Percentiles rank a stretch among this genome's conserved stretches.
Evolutionary conservation across 208 protist genomes (phyloP).

Genomic region (Angomonas ambiguus): DNA sequence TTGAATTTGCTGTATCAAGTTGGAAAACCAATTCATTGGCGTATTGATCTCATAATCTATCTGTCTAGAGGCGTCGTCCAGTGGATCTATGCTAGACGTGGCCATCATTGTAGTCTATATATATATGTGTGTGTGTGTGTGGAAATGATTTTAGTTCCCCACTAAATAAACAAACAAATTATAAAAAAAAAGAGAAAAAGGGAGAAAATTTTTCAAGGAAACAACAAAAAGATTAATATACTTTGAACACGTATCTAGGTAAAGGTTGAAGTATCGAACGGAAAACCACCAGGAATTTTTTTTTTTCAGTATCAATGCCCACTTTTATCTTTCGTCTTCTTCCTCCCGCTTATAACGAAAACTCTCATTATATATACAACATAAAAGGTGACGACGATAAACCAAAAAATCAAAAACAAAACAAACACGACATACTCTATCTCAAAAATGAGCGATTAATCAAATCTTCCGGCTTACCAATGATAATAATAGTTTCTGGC

Average conservation of each 20-base stretch:
- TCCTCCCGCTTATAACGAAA: too few relatives aligned
- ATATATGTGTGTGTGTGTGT: not conserved
- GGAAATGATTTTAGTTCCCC: not conserved
- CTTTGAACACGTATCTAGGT: too few relatives aligned
- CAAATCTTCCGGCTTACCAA: constrained; percentile 82
- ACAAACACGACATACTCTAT: constrained; percentile 15
- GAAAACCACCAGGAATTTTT: too few relatives aligned
- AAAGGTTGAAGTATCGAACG: too few relatives aligned
- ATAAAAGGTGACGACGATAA: not conserved
- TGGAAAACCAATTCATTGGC: not conserved
- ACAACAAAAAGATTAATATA: not conserved
- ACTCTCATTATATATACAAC: not conserved
- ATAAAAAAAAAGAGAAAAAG: constrained; percentile 1
- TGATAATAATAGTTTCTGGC: constrained; percentile 70
- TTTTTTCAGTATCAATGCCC: too few relatives aligned
- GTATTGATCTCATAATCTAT: constrained; percentile 1
- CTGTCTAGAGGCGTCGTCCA: not conserved
- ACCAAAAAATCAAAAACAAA: not conserved
- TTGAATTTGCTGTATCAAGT: not conserved
- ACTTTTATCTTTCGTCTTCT: not conserved
- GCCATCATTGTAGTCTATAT: not conserved
- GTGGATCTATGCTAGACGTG: not conserved
- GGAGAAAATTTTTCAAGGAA: not conserved
- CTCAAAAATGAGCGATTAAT: constrained; percentile 60
- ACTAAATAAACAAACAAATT: constrained; percentile 1